phyloP scores from a whole-genome alignment of 176 grass and related monocot genomes.

The Panicum miliaceum region DNA sequence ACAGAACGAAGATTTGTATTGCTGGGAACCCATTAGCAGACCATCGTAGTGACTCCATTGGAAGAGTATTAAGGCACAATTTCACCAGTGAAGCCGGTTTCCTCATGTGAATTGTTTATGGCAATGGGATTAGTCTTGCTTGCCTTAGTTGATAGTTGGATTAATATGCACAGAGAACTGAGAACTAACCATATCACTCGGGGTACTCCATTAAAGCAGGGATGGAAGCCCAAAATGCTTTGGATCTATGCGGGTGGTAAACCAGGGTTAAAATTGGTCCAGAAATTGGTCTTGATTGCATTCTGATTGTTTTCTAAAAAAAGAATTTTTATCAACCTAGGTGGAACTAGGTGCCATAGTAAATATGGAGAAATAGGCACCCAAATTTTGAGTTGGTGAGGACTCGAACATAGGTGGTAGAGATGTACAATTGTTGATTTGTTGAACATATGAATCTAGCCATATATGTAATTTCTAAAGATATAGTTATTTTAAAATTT shows the following conservation, averaged over 20 bases:
- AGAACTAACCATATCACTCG: not conserved
- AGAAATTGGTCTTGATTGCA: not conserved
- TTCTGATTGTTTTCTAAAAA: not conserved
- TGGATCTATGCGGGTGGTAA: not conserved
- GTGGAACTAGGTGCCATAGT: not conserved
- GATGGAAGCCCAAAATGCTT: not conserved
- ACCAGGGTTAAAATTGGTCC: not conserved
- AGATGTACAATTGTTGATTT: not conserved
- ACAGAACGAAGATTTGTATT: not conserved
- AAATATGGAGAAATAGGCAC: not conserved
- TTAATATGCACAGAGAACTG: not conserved
- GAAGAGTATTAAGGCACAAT: conserved; percentile 7
- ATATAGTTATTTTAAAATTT: not conserved
- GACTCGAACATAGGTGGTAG: not conserved
- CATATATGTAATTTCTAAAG: conserved; percentile 5
- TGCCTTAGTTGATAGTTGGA: not conserved
- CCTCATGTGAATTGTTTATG: conserved; percentile 21
- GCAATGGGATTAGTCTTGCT: not conserved
- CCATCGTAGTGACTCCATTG: not conserved
- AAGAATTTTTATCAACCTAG: not conserved
- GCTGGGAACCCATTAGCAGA: not conserved
- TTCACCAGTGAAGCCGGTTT: conserved; percentile 7
- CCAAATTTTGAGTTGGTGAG: not conserved
- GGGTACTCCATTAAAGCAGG: conserved; percentile 7
- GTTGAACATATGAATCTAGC: not conserved